Evolutionary conservation across 2,329 filamentous ascomycete species (phyloP).

Genomic region (Fusarium sp.): DNA sequence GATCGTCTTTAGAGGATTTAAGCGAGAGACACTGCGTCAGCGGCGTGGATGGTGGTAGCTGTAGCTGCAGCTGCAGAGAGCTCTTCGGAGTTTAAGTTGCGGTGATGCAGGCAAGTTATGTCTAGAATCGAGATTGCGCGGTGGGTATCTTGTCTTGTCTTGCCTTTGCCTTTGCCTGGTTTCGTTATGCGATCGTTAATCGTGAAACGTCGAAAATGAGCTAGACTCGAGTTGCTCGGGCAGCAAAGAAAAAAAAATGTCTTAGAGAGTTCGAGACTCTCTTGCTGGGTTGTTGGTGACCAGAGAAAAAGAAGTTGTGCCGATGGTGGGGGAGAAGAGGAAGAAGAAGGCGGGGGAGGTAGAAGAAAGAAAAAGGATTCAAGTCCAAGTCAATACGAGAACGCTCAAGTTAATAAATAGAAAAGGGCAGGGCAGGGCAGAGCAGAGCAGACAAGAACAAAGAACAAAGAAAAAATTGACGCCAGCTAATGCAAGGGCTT

Average conservation of each 20-base stretch:
- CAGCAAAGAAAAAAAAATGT: constrained; percentile 15
- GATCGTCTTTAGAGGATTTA: constrained; percentile 16
- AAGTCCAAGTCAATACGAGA: background rate
- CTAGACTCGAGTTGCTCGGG: constrained; percentile 16
- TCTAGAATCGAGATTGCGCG: constrained; percentile 23
- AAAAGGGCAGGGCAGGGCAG: background rate
- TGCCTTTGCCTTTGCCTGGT: constrained; percentile 9
- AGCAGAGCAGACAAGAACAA: background rate
- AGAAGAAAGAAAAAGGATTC: constrained; percentile 29
- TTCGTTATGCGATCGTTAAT: constrained; percentile 9
- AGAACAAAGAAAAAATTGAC: constrained; percentile 13
- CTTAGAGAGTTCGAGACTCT: background rate
- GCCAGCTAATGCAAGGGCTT: constrained; percentile 13
- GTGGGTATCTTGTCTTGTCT: background rate
- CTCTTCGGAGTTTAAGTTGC: constrained; percentile 3
- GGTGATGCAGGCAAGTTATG: constrained; percentile 5
- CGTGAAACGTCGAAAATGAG: background rate
- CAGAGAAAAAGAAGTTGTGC: constrained; percentile 19
- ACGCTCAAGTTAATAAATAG: constrained; percentile 3
- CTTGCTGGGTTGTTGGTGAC: constrained; percentile 7
- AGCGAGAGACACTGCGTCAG: constrained; percentile 39
- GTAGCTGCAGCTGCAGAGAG: background rate
- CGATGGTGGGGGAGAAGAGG: constrained; percentile 24
- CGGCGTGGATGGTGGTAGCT: constrained; percentile 19
- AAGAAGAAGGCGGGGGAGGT: constrained; percentile 15